Evolutionary conservation across 352 stramenopile genomes (phyloP).

Genomic region (Thraustotheca clavata): DNA sequence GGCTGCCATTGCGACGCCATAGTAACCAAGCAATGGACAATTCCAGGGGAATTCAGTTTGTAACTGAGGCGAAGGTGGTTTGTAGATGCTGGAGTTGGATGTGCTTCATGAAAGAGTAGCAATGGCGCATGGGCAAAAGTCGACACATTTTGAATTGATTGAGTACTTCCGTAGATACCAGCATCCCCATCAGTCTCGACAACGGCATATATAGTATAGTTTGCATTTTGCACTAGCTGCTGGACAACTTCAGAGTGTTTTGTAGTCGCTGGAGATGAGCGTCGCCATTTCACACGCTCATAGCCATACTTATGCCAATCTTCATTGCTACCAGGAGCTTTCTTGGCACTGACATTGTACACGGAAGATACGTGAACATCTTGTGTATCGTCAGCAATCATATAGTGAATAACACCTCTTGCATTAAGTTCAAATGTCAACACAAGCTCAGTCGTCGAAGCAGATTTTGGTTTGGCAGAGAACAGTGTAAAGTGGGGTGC

Average conservation of each 20-base stretch:
- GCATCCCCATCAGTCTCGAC: slow-evolving; percentile 40
- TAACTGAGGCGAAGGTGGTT: slow-evolving; percentile 36
- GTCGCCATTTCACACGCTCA: slow-evolving; percentile 45
- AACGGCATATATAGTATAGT: slow-evolving; percentile 56
- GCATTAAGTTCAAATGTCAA: slow-evolving; percentile 45
- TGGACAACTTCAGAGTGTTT: slow-evolving; percentile 50
- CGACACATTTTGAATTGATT: slow-evolving; percentile 34
- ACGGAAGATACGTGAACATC: slow-evolving; percentile 55
- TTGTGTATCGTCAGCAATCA: slow-evolving; percentile 36
- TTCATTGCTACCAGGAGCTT: slow-evolving; percentile 26
- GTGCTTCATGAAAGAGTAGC: slow-evolving; percentile 51
- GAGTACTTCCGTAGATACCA: slow-evolving; percentile 48
- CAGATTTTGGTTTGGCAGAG: slow-evolving; percentile 38
- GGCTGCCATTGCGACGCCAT: slow-evolving; percentile 30
- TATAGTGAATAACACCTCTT: slow-evolving; percentile 65
- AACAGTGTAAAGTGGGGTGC: slow-evolving; percentile 43
- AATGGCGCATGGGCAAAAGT: slow-evolving; percentile 60
- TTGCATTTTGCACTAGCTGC: slow-evolving; percentile 45
- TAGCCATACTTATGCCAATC: slow-evolving; percentile 48
- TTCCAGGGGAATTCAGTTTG: slow-evolving; percentile 31
- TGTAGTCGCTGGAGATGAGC: slow-evolving; percentile 28
- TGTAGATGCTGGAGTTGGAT: slow-evolving; percentile 42
- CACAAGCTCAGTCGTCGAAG: slow-evolving; percentile 66
- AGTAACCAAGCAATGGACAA: slow-evolving; percentile 55
- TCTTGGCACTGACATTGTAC: slow-evolving; percentile 67